A percentile compares a stretch with the other conserved stretches of the same genome.
phyloP scores from a whole-genome alignment of 73 alveolate genomes.

The Urostyla sp. region DNA sequence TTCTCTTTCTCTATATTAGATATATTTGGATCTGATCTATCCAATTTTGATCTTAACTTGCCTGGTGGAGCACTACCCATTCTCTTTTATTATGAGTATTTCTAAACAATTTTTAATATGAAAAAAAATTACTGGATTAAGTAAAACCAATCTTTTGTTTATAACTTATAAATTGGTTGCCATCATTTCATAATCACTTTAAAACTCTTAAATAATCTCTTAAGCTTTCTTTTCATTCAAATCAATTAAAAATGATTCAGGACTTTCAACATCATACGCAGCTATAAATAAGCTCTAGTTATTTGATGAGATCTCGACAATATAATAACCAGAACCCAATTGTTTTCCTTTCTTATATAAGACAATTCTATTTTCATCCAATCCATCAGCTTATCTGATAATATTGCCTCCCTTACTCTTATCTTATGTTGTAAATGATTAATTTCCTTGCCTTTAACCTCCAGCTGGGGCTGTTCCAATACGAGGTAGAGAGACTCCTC shows the following conservation, averaged over 20 bases:
- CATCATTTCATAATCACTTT: slow-evolving; percentile 64
- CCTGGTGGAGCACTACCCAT: slow-evolving; percentile 48
- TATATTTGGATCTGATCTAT: slow-evolving; percentile 1
- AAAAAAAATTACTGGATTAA: slow-evolving; percentile 55
- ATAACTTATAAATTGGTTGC: slow-evolving; percentile 60
- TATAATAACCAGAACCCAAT: slow-evolving; percentile 67
- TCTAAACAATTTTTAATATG: slow-evolving; percentile 11
- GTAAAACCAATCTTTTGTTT: slow-evolving; percentile 68
- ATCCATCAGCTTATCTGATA: slow-evolving; percentile 63
- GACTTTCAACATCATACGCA: slow-evolving; percentile 77
- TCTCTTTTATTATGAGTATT: slow-evolving; percentile 17
- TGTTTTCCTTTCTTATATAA: slow-evolving; percentile 73
- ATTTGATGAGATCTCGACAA: slow-evolving; percentile 69
- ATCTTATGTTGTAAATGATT: slow-evolving; percentile 17
- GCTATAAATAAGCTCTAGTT: slow-evolving; percentile 67
- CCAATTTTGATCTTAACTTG: slow-evolving; percentile 3
- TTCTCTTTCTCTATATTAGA: slow-evolving; percentile 4
- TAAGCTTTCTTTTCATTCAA: slow-evolving; percentile 72
- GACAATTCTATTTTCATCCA: slow-evolving; percentile 74
- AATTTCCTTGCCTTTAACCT: too few species aligned
- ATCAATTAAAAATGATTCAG: slow-evolving; percentile 70
- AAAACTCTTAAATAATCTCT: slow-evolving; percentile 62
- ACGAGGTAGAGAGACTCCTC: not conserved
- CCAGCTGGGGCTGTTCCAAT: not conserved
- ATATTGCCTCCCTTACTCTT: slow-evolving; percentile 30